Evolutionary conservation across 352 stramenopile species (phyloP).

Genomic region (Globisporangium acanthophoron): DNA sequence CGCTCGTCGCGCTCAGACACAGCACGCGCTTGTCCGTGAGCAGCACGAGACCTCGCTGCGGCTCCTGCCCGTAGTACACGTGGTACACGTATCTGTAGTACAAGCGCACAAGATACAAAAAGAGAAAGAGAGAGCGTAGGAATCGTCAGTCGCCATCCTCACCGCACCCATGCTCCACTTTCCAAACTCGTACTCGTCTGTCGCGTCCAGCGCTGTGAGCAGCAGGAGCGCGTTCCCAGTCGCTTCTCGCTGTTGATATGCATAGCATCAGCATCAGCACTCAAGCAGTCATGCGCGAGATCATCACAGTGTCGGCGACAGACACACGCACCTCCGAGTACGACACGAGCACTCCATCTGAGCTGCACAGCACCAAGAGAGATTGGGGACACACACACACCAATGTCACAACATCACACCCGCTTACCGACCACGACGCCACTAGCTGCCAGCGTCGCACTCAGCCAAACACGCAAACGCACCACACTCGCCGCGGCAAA

Average conservation of each 20-base stretch:
- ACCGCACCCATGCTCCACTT: too few relatives aligned
- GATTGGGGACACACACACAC: constrained; percentile 8
- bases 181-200: constrained; percentile 67
- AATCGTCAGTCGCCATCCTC: too few relatives aligned
- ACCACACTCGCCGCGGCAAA: constrained; percentile 72
- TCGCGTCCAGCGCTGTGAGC: constrained; percentile 68
- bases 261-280: too few relatives aligned
- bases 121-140: not conserved
- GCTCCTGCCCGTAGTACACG: constrained; percentile 68
- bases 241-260: constrained; percentile 35
- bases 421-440: too few relatives aligned
- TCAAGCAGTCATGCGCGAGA: not conserved
- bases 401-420: too few relatives aligned
- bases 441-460: too few relatives aligned
- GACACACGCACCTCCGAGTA: constrained; percentile 47
- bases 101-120: constrained; percentile 1
- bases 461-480: constrained; percentile 15
- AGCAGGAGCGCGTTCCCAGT: constrained; percentile 70
- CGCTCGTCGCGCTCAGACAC: constrained; percentile 66
- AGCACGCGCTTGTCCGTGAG: constrained; percentile 82
- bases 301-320: not conserved
- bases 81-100: constrained; percentile 71
- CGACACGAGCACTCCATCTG: constrained; percentile 72
- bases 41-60: constrained; percentile 58
- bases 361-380: too few relatives aligned